Conservation (phyloP, 2,329 filamentous ascomycete species). For the Phaeoacremonium minimum region DNA sequence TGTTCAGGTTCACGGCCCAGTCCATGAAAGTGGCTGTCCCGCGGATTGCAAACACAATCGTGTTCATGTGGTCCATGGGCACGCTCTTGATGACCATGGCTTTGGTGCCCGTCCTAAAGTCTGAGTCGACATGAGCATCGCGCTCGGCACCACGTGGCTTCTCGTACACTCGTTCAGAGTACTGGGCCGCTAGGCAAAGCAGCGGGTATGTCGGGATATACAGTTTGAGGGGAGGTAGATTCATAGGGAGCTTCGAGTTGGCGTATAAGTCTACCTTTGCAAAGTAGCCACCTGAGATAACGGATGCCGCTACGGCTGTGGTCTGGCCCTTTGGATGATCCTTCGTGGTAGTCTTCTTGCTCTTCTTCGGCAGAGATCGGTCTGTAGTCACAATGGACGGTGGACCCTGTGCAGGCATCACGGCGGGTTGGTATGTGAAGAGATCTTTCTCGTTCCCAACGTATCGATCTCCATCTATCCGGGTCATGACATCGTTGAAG, state of each 20-base stretch:
- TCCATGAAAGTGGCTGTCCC: slow-evolving; percentile 79
- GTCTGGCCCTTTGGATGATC: slow-evolving; percentile 29
- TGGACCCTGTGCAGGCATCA: neutral
- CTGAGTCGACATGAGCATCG: slow-evolving; percentile 65
- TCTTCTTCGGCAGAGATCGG: slow-evolving; percentile 11
- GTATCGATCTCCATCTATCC: slow-evolving; percentile 62
- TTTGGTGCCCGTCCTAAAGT: slow-evolving; percentile 72
- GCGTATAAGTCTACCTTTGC: slow-evolving; percentile 74
- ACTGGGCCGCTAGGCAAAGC: slow-evolving; percentile 73
- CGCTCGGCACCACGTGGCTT: slow-evolving; percentile 58
- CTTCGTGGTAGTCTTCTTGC: slow-evolving; percentile 25
- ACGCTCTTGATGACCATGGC: slow-evolving; percentile 82
- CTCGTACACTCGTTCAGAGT: slow-evolving; percentile 71
- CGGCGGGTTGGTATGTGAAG: slow-evolving; percentile 30
- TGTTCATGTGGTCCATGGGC: slow-evolving; percentile 71
- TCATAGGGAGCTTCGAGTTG: slow-evolving; percentile 68
- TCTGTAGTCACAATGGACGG: slow-evolving; percentile 2
- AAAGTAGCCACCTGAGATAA: slow-evolving; percentile 55
- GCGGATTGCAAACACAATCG: slow-evolving; percentile 79
- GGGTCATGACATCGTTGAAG: slow-evolving; percentile 65
- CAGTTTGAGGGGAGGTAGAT: slow-evolving; percentile 65
- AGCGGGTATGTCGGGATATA: slow-evolving; percentile 74
- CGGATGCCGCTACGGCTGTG: slow-evolving; percentile 22
- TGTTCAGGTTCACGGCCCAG: slow-evolving; percentile 79
- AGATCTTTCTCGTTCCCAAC: slow-evolving; percentile 51